Conservation (phyloP, 306 rosid genomes). For the Lathyrus sativus region DNA sequence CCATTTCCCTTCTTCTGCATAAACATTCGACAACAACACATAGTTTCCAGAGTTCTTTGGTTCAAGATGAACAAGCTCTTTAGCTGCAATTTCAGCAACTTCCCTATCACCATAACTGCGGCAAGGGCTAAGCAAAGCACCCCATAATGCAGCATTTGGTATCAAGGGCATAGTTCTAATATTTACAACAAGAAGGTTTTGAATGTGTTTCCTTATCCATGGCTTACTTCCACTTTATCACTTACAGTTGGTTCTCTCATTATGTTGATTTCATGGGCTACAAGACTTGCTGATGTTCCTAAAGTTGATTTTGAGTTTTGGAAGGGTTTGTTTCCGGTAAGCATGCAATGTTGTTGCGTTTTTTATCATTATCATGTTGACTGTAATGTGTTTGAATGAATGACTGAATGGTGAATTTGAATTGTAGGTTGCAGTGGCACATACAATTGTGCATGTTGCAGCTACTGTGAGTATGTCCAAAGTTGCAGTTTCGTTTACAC, state of each 20-base stretch:
- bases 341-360: background rate
- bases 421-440: slow-evolving; percentile 79
- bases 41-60: no score
- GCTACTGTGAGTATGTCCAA: slow-evolving; percentile 93
- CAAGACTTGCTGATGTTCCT: slow-evolving; percentile 59
- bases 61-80: no score
- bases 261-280: slow-evolving; percentile 82
- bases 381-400: background rate
- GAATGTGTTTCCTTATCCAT: slow-evolving; percentile 76
- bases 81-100: no score
- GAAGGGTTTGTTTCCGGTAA: slow-evolving; percentile 74
- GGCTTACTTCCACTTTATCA: slow-evolving; percentile 80
- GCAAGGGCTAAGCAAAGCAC: no score
- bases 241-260: slow-evolving; percentile 82
- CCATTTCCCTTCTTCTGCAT: no score
- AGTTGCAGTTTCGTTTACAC: slow-evolving; percentile 88
- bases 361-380: background rate
- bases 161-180: no score
- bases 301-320: slow-evolving; percentile 69
- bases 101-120: no score
- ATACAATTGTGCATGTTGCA: slow-evolving; percentile 89
- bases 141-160: no score
- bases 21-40: no score
- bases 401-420: slow-evolving; percentile 3
- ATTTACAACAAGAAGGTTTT: slow-evolving; percentile 84